Conservation (phyloP, 2,329 filamentous ascomycete genomes). For the Fusarium temperatum region DNA sequence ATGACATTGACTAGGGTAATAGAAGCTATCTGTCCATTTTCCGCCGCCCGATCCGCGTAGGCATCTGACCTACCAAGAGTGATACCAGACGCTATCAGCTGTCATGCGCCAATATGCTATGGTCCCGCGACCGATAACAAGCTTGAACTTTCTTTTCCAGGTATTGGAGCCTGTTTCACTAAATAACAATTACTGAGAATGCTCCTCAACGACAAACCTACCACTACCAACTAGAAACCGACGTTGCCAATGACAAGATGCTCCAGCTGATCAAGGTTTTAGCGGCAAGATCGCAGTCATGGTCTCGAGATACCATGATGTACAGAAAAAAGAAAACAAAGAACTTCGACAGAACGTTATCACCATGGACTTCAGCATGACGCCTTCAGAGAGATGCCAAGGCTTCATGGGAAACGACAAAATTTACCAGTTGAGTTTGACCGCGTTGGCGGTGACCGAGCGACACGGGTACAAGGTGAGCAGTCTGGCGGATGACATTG, state of each 20-base stretch:
- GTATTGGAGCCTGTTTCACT: not conserved
- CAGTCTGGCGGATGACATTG: too few species aligned
- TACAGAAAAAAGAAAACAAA: not conserved
- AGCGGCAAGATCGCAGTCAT: not conserved
- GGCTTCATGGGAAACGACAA: not conserved
- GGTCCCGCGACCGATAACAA: not conserved
- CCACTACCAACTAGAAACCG: not conserved
- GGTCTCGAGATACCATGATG: not conserved
- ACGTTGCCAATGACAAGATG: not conserved
- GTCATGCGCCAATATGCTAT: fast-evolving
- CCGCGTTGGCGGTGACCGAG: too few species aligned
- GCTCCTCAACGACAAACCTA: not conserved
- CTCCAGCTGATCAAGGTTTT: not conserved
- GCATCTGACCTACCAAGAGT: fast-evolving
- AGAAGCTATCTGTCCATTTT: not conserved
- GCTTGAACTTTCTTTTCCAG: not conserved
- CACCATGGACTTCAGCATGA: too few species aligned
- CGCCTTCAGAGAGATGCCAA: too few species aligned
- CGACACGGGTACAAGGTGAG: not conserved
- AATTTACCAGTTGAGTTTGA: not conserved
- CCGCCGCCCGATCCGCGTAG: not conserved
- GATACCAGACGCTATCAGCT: not conserved
- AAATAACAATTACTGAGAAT: fast-evolving
- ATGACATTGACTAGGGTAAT: fast-evolving
- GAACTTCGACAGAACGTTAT: not conserved